phyloP scores from a whole-genome alignment of 768 basidiomycete genomes.

The Lactarius psammicola region DNA sequence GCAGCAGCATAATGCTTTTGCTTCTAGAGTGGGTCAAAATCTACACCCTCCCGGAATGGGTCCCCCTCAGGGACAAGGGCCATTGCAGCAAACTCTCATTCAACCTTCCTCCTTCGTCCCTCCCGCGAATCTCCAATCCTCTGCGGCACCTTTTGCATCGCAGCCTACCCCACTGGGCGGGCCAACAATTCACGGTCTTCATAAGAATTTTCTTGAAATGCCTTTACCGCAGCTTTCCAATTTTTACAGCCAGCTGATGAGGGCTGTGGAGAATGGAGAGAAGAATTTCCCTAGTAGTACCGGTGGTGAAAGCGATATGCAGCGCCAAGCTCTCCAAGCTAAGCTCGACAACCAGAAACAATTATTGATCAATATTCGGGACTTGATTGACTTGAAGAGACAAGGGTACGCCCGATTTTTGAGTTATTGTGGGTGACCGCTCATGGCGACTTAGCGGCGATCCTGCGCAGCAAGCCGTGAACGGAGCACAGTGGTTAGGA shows the following conservation, averaged over 20 bases:
- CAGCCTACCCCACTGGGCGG: constrained; percentile 4
- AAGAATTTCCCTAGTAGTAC: constrained; percentile 4
- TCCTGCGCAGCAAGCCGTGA: constrained; percentile 11
- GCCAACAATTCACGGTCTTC: neutral
- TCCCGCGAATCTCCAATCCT: neutral
- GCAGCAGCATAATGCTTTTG: constrained; percentile 16
- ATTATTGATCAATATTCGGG: neutral
- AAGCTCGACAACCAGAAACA: constrained; percentile 10
- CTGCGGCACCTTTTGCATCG: constrained; percentile 7
- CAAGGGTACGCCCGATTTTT: neutral
- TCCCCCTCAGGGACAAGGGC: constrained; percentile 14
- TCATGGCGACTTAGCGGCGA: constrained; percentile 9
- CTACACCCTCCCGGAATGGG: constrained; percentile 15
- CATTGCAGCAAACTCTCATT: constrained; percentile 4
- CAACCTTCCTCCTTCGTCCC: constrained; percentile 7
- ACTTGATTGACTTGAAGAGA: constrained; percentile 5
- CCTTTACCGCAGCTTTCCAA: neutral
- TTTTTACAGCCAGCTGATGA: neutral
- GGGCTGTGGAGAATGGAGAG: constrained; percentile 2
- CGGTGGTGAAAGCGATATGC: constrained; percentile 4
- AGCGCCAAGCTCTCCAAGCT: neutral
- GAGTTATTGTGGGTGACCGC: neutral
- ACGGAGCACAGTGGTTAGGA: constrained; percentile 2
- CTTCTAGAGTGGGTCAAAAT: constrained; percentile 17
- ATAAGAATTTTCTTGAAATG: neutral